Percentiles rank a stretch among this genome's conserved stretches.
Evolutionary conservation across 2,329 filamentous ascomycete species (phyloP).

Genomic region (Colletotrichum sp.): DNA sequence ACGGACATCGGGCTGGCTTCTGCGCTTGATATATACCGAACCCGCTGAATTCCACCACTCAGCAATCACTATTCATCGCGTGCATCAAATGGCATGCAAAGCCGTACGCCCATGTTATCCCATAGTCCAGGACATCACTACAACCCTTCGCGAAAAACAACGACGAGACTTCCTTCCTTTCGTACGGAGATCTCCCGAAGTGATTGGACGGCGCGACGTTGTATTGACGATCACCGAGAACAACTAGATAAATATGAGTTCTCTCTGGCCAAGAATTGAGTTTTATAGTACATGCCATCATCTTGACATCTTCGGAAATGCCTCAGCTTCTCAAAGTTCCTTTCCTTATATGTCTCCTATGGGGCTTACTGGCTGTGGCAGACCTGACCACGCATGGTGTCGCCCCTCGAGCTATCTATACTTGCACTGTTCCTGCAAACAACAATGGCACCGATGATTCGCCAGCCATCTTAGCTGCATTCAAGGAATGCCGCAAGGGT

Average conservation of each 20-base stretch:
- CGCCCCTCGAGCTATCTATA: not conserved
- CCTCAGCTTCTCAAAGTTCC: not conserved
- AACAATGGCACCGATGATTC: not conserved
- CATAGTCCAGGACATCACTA: not conserved
- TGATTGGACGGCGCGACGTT: not conserved
- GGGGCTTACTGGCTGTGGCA: not conserved
- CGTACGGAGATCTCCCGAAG: not conserved
- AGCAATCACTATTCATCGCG: not conserved
- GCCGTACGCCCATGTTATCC: not conserved
- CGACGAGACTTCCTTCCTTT: not conserved
- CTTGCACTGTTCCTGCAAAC: not conserved
- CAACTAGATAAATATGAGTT: not conserved
- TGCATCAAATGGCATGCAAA: not conserved
- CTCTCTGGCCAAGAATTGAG: too few species aligned
- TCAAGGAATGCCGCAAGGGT: not conserved
- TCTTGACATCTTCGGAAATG: accelerated
- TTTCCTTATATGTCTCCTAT: not conserved
- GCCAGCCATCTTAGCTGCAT: not conserved
- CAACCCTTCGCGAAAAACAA: not conserved
- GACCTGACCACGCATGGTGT: not conserved
- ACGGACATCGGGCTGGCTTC: not conserved
- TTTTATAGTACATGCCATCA: not conserved
- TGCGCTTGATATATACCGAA: not conserved
- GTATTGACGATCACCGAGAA: not conserved
- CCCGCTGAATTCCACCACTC: not conserved